Evolutionary conservation across 148 eudicot species (phyloP), one percentile per base, ranked within the genome.

Genomic region (Amaranthus hypochondriacus): DNA sequence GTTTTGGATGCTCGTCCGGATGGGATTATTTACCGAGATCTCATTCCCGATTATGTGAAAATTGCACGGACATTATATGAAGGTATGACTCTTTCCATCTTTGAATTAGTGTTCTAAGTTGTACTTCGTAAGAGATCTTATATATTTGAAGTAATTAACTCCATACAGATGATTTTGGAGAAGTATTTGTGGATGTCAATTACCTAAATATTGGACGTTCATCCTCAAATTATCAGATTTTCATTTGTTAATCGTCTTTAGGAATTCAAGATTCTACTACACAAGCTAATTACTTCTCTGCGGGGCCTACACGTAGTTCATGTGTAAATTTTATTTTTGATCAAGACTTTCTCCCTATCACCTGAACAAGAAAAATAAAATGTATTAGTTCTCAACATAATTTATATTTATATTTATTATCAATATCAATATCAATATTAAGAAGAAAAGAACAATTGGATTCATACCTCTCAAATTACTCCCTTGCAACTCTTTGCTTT

Each of bases 1-100:
- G 89, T 89, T 72, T 78, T 96, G 82, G 97, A 96, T 86, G 97
- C 99, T 54, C 85, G 55, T 84, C 99, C 97, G 44, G 89, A 46
- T 4, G 97, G 99, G 72, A 92, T 96, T 82, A 90, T 96, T 71
- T 92, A 90, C 75, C 83, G 83, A 71, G 99, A 92, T 83, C 88
- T 96, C 74, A 86, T 92, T 68, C 99, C 99, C 43, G 87, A 85
- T 43, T 92, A 96, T 75, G 99, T 88, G 56, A 73, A 90, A 14
- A 71, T 79, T 54, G 99, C 77, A 47, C 86, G 99, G 79, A 96
- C 97, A 63, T 70, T 96, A 48, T 96, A 96, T 51, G 99, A 96
- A 92, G 99, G 99, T 96, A 82, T 75, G 77, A 73, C 75, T 75
- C 62, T 21, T n/a, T 49, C 39, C 58, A 42, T 9, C 65, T 44